Conservation (phyloP, 148 eudicot genomes). For the Vaccinium myrtillus region DNA sequence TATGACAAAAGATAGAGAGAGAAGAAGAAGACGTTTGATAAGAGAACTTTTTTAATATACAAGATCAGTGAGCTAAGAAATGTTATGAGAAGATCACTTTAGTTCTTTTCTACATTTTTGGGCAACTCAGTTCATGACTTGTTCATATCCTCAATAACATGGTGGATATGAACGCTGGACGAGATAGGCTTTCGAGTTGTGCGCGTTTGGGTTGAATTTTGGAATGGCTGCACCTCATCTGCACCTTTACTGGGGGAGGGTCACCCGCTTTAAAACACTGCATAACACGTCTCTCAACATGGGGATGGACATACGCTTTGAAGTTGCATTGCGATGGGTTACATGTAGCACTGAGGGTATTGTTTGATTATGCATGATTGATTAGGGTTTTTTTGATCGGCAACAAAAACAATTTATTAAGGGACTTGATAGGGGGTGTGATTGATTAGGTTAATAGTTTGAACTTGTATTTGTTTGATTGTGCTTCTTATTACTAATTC, state of each 20-base stretch:
- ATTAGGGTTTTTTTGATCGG: not conserved
- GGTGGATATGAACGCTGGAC: not conserved
- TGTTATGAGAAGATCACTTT: not conserved
- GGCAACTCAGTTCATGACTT: not conserved
- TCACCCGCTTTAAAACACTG: not conserved
- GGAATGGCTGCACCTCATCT: not conserved
- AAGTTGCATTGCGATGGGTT: not conserved
- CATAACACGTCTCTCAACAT: not conserved
- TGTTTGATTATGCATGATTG: constrained; percentile 1
- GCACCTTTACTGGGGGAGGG: not conserved
- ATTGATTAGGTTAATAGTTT: not conserved
- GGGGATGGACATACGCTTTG: not conserved
- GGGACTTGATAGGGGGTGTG: no score
- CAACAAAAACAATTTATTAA: no score
- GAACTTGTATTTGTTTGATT: not conserved
- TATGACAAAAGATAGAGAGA: not conserved
- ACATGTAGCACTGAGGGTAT: not conserved
- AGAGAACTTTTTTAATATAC: not conserved
- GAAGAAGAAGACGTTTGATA: not conserved
- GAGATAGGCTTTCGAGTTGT: not conserved
- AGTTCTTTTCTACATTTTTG: not conserved
- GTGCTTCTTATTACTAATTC: not conserved
- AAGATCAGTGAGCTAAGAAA: not conserved
- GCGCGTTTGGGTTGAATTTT: not conserved
- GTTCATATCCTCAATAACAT: not conserved